A percentile compares a stretch with the other conserved stretches of the same genome.
Evolutionary conservation across 23 red algal genomes (phyloP).

Genomic region (Gracilariopsis chorda): DNA sequence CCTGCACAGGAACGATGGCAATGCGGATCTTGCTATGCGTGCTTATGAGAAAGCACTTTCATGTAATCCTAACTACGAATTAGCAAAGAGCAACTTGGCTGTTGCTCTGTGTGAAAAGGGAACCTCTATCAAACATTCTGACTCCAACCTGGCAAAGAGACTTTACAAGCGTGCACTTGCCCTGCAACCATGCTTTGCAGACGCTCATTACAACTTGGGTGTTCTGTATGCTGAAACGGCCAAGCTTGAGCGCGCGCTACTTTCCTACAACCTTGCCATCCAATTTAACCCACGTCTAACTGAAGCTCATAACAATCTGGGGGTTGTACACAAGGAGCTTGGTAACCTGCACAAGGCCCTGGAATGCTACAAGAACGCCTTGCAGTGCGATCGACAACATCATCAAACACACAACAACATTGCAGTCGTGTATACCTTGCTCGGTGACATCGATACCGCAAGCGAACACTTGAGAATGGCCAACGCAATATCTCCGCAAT

Average conservation of each 20-base stretch:
- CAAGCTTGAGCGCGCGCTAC: slow-evolving; percentile 70
- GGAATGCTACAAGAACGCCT: slow-evolving; percentile 71
- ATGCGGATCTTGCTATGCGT: slow-evolving; percentile 50
- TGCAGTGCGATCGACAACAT: slow-evolving; percentile 56
- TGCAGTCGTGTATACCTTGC: slow-evolving; percentile 80
- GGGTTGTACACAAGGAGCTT: slow-evolving; percentile 79
- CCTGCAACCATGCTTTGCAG: slow-evolving; percentile 60
- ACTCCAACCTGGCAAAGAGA: slow-evolving; percentile 19
- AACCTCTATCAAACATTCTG: slow-evolving; percentile 25
- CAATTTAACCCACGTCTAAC: slow-evolving; percentile 73
- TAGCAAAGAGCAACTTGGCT: slow-evolving; percentile 71
- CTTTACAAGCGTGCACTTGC: slow-evolving; percentile 74
- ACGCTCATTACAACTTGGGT: slow-evolving; percentile 78
- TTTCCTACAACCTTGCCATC: slow-evolving; percentile 68
- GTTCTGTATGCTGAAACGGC: slow-evolving; percentile 73
- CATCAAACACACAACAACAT: slow-evolving; percentile 83
- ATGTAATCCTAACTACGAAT: slow-evolving; percentile 72
- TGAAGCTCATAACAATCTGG: slow-evolving; percentile 80
- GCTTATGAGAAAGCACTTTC: slow-evolving; percentile 65
- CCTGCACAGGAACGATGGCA: slow-evolving; percentile 60
- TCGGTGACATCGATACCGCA: slow-evolving; percentile 64
- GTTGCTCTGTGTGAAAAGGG: slow-evolving; percentile 69
- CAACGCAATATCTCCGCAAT: slow-evolving; percentile 40
- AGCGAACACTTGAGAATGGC: slow-evolving; percentile 54
- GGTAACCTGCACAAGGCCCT: slow-evolving; percentile 71